Percentiles rank a stretch among this genome's conserved stretches.
These are phyloP conservation scores for Phytophthora ohioensis DNA, from an alignment of 352 stramenopile genomes.

Conservation along the genomic window DNA sequence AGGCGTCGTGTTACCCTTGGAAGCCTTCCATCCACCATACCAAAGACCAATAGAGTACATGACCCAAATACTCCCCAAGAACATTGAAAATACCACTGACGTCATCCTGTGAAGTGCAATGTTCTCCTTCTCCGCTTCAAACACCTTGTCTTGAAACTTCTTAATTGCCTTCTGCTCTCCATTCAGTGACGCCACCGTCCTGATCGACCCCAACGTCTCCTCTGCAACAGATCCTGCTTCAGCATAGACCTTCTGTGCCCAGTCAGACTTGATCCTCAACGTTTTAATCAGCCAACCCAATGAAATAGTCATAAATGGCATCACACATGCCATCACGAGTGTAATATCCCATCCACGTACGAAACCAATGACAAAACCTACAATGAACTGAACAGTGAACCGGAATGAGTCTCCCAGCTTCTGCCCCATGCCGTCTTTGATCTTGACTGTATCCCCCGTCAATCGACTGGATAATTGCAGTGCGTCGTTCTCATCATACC, in stretches of 20 bases:
- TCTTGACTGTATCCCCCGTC: conserved; percentile 54
- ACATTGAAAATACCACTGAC: conserved; percentile 40
- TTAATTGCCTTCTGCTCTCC: conserved; percentile 43
- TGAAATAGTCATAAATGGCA: conserved; percentile 45
- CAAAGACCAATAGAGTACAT: conserved; percentile 54
- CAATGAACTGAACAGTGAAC: conserved; percentile 40
- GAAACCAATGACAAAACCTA: conserved; percentile 54
- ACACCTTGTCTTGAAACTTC: conserved; percentile 43
- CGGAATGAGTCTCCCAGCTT: conserved; percentile 52
- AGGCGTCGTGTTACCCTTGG: conserved; percentile 35
- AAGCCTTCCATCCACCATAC: conserved; percentile 60
- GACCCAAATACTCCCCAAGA: conserved; percentile 56
- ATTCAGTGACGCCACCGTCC: conserved; percentile 50
- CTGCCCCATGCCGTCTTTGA: conserved; percentile 58
- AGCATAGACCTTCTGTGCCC: conserved; percentile 47
- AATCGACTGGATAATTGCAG: conserved; percentile 48
- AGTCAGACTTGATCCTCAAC: conserved; percentile 34
- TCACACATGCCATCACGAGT: conserved; percentile 48
- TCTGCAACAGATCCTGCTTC: conserved; percentile 57
- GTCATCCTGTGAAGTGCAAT: conserved; percentile 48
- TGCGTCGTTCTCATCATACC: conserved; percentile 50
- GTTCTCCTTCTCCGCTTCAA: conserved; percentile 44
- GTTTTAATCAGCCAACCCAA: conserved; percentile 50
- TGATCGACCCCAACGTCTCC: conserved; percentile 53
- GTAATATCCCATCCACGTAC: conserved; percentile 51